Base-by-base conservation (phyloP, 768 basidiomycete species). In the Tylopilus balloui region DNA sequence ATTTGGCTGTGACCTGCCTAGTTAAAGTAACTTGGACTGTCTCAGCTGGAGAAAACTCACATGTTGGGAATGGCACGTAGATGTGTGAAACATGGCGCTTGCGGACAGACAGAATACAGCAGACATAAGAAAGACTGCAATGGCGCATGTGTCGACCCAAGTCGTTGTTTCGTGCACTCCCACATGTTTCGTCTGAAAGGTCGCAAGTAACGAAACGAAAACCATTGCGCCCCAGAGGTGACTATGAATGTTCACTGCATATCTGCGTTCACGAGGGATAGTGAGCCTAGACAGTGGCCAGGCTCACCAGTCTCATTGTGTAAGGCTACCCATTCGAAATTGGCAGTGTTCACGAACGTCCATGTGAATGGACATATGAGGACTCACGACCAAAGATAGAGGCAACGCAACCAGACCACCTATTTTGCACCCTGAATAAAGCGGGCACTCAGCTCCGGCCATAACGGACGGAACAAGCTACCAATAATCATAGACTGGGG, bases 161-260 rank as follows among this genome's bases (percentile, higher is more conserved):
- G 80, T 80, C 36, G 81, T 72, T 35, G 73, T 69, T 19, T 76
- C 73, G 53, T 85, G 77, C 20, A 69, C 64, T 24, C 68, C 67
- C 45, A 86, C 67, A 57, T 85, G 73, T 38, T 69, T 69, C 20
- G 73, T 66, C 50, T 76, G 75, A 55, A 83, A 79, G 5, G 79
- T 80, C 34, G 62, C 59, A 29, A 85, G 69, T 45, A 86, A 67
- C 62, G 75, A 74, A 14, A 70, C 58, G 61, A 88, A 89, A 21
- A 88, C 58, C 4, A 79, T 60, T 27, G 84, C 80, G 23, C 82
- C 87, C 71, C 81, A 77, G 8, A 92, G 71, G 62, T 93, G 92
- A 51, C 77, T 86, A 67, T 91, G 86, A 39, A 93, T 90, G 68
- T 94, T 94, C 48, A 93, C 89, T 88, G 45, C 39, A 38, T 28